Base-by-base conservation (phyloP, 108 stramenopile species). In the Mediolabrus comicus region DNA sequence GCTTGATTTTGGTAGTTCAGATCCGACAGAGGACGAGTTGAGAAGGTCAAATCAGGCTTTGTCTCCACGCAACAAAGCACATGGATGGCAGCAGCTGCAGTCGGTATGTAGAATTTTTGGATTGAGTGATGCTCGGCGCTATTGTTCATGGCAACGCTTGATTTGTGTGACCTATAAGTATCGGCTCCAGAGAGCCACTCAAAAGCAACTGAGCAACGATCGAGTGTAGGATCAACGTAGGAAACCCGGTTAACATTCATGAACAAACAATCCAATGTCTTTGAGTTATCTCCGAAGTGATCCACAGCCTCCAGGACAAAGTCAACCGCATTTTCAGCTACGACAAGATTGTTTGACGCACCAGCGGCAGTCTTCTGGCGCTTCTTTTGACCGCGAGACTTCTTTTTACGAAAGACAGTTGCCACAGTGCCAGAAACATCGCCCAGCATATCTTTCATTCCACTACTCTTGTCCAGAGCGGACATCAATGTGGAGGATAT, bases 141-240 rank as follows among this genome's bases (percentile, higher is more conserved):
- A 43, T 83, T 86, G 59, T 75, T 86, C 73, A 80, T 76, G 12
- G 83, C 70, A 16, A 69, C 67, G 13, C 52, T 67, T 0, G 76
- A 61, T 31, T 69, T 76, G 70, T 63, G 57, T 1, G 83, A 84
- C 13, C 77, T 65, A 52, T 62, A 79, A 11, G 72, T 62, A 38
- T 89, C 89, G 0, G 81, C 80, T 34, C 61, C 81, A 17, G 86
- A 87, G 2, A 92, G 62, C 77, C 81, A 87, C 66, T 91, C 88
- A 53, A 81, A 82, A 9, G 87, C 89, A 27, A 60, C 67, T 14
- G 81, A 78, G 65, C 87, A 91, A 17, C 89, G 82, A 74, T 91
- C 88, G 3, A 94, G 68, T 0, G 88, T 86, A 6, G 93, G 93
- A 65, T 94, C 93, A 28, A 94, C 80, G 59, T 88, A 91, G 29